Percentiles rank a stretch among this genome's conserved stretches.
These are phyloP conservation scores for Cyberlindnera veronae DNA, from an alignment of 805 yeast genomes.

Conservation along the genomic window DNA sequence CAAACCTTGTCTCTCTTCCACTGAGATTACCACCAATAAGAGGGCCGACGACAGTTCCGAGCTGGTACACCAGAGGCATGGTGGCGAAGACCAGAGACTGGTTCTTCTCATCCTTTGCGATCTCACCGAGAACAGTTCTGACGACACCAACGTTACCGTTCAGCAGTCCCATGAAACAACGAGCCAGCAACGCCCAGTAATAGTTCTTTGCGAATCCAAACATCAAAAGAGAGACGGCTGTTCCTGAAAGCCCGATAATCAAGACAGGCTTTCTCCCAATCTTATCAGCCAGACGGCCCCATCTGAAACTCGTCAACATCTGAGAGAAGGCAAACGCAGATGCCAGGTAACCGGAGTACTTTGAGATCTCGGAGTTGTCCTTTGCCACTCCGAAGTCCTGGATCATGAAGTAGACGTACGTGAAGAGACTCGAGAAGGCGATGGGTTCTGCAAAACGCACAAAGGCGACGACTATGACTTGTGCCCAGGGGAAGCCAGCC, in stretches of 20 bases:
- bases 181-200: constrained; percentile 17
- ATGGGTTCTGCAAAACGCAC: constrained; percentile 22
- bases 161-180: constrained; percentile 18
- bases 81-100: constrained; percentile 21
- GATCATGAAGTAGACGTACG: constrained; percentile 22
- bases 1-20: constrained; percentile 14
- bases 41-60: constrained; percentile 19
- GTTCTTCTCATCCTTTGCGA: constrained; percentile 17
- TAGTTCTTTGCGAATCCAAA: constrained; percentile 18
- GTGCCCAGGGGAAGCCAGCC: constrained; percentile 19
- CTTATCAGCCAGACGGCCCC: constrained; percentile 18
- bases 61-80: constrained; percentile 18
- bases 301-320: constrained; percentile 16
- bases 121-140: constrained; percentile 18
- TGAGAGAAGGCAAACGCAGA: constrained; percentile 17
- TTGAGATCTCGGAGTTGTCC: constrained; percentile 17
- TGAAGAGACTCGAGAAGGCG: constrained; percentile 20
- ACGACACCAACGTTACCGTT: constrained; percentile 20
- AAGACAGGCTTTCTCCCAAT: constrained; percentile 20
- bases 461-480: constrained; percentile 16
- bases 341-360: constrained; percentile 18
- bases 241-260: constrained; percentile 16
- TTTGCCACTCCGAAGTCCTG: constrained; percentile 19
- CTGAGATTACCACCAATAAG: constrained; percentile 18
- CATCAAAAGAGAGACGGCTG: constrained; percentile 12